phyloP scores from a whole-genome alignment of 1,139 yeast genomes.

The Debaryomyces psychrophilus region DNA sequence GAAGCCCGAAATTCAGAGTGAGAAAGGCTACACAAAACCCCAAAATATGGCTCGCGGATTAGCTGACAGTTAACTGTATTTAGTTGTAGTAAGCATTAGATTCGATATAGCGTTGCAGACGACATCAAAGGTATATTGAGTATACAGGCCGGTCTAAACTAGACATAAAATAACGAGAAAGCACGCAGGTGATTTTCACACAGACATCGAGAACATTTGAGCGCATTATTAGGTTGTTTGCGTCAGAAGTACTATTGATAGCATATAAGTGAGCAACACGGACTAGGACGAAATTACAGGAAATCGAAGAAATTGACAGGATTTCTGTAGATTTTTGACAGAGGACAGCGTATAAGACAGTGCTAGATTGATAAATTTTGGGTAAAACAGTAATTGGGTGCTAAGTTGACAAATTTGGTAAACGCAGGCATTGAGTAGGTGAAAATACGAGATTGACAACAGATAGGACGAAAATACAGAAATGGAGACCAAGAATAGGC shows the following conservation, averaged over 20 bases:
- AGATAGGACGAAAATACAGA: not conserved
- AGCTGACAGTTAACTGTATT: not conserved
- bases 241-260: not conserved
- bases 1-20: not conserved
- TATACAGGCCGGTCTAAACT: not conserved
- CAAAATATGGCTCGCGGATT: not conserved
- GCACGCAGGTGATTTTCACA: not conserved
- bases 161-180: not conserved
- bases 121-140: not conserved
- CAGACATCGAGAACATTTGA: not conserved
- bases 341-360: no score
- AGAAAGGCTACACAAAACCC: constrained; percentile 18
- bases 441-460: not conserved
- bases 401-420: no score
- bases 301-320: not conserved
- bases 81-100: not conserved
- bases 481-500: constrained; percentile 42
- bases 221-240: not conserved
- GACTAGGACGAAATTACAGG: not conserved
- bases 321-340: not conserved
- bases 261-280: not conserved
- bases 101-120: not conserved
- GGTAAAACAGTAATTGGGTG: no score
- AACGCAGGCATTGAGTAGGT: not conserved
- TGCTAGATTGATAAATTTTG: no score